Evolutionary conservation across 306 rosid genomes (phyloP), one percentile per base, ranked within the genome.

Genomic region (Biancaea sappan): DNA sequence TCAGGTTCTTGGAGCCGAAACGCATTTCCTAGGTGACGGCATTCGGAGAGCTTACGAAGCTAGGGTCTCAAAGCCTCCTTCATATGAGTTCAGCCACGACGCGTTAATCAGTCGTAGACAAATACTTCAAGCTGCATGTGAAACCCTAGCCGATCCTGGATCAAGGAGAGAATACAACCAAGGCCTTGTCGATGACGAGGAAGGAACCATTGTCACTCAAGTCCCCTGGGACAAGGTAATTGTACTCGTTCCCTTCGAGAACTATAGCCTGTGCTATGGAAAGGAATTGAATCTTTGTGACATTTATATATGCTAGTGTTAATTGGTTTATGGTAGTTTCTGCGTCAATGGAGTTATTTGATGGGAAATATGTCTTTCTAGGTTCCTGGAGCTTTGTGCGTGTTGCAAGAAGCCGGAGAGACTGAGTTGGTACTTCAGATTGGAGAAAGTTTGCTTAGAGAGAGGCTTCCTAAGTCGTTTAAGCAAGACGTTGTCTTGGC

Each of bases 341-440:
- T 14, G 19, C 8, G 60, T 32, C 46, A 38, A 18, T 57, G 62
- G 32, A 41, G 53, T 50, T 44, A 35, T 24, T 37, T 16, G 28
- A 13, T 54, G 43, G 25, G 18, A 52, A 21, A 32, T 34, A 69
- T 60, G 76, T 29, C 73, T 82, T 74, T 79, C 83, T 73, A 94
- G 99, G 97, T 94, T 79, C 95, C 99, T 25, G 99, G 99, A 46
- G 99, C 99, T 69, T 61, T 94, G 66, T 92, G 96, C 29, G 91
- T 80, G 44, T 60, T 94, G 93, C 97, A 88, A 84, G 97, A 94
- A 75, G 93, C 97, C 16, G 99, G 99, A 28, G 95, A 90, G 86
- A 79, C 90, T 2, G 88, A 80, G 72, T 65, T 90, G 58, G 95
- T 90, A 60, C 94, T 92, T 83, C 82, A 82, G 70, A 80, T 88